Conservation (phyloP, 352 stramenopile species). For the Phytophthora macrochlamydospora region DNA sequence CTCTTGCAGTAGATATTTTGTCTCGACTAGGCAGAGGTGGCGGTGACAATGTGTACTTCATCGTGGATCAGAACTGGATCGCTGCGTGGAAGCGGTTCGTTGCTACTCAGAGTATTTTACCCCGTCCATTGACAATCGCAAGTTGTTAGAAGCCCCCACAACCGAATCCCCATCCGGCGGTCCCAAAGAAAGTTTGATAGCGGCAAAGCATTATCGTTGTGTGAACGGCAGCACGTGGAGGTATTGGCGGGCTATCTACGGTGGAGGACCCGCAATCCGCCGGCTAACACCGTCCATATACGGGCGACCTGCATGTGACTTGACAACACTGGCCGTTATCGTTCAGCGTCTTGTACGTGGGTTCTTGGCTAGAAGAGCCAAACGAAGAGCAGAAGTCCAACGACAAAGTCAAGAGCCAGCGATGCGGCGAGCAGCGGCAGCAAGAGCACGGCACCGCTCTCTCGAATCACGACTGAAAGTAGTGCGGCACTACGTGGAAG, state of each 20-base stretch:
- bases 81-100: conserved; percentile 56
- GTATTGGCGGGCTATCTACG: conserved; percentile 55
- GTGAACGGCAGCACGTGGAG: conserved; percentile 61
- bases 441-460: conserved; percentile 20
- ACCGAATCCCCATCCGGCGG: conserved; percentile 3
- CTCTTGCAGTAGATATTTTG: conserved; percentile 46
- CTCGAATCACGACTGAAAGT: conserved; percentile 44
- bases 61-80: conserved; percentile 47
- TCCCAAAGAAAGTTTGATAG: conserved; percentile 44
- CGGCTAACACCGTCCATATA: conserved; percentile 58
- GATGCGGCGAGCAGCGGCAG: conserved; percentile 23
- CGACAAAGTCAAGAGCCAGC: conserved; percentile 32
- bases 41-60: conserved; percentile 36
- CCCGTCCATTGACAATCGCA: conserved; percentile 28
- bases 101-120: conserved; percentile 13
- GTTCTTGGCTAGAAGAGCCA: conserved; percentile 45
- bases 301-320: conserved; percentile 35
- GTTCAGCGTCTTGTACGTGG: conserved; percentile 59
- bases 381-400: conserved; percentile 15
- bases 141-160: conserved; percentile 19
- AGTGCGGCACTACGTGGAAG: conserved; percentile 59
- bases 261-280: conserved; percentile 49
- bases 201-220: conserved; percentile 56
- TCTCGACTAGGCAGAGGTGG: conserved; percentile 18
- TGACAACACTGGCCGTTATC: conserved; percentile 35